Evolutionary conservation across 345 rosid species (phyloP), one percentile per base, ranked within the genome.

Genomic region (Acer yangbiense): DNA sequence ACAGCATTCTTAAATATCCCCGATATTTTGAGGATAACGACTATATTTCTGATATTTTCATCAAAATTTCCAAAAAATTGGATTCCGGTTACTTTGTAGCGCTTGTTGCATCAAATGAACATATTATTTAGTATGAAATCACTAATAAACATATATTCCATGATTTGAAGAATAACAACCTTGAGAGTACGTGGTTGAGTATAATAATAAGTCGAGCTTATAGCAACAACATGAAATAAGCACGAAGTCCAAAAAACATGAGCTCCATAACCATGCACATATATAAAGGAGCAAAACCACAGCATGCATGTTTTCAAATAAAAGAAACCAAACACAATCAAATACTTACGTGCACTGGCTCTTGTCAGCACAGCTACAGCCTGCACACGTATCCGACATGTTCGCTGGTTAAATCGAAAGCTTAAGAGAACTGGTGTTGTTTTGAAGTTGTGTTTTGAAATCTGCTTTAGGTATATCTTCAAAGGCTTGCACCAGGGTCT

Each of bases 361-460:
- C 84, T 80, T 83, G 97, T 93, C 95, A 76, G 89, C 41, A 84
- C 98, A 94, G 91, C 86, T 88, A 67, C 98, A 94, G 93, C 67
- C 86, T 58, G 86, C 94, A 73, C 98, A 95, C 75, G 25, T 80
- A 91, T 46, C 72, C 27, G 97, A 91, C 98, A 94, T 94, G 29
- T 55, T 41, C 2, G 39, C 43, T 3, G 6, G 14, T n/a, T 9
- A 29, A 52, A 6, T 25, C 25, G 18, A 32, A 27, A 65, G 18
- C 65, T n/a, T 11, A 61, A 48, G 44, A 48, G 48, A 69, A 71
- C 23, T 12, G 48, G 71, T 68, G 58, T 25, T 54, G 18, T 46
- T 68, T 39, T 8, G 20, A 69, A 21, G 74, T 21, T 21, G 23
- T 62, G 35, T 11, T 20, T 16, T 58, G 67, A 35, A 35, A 65